Base-by-base conservation (phyloP, 2,329 filamentous ascomycete species). In the Stemphylium vesicarium region DNA sequence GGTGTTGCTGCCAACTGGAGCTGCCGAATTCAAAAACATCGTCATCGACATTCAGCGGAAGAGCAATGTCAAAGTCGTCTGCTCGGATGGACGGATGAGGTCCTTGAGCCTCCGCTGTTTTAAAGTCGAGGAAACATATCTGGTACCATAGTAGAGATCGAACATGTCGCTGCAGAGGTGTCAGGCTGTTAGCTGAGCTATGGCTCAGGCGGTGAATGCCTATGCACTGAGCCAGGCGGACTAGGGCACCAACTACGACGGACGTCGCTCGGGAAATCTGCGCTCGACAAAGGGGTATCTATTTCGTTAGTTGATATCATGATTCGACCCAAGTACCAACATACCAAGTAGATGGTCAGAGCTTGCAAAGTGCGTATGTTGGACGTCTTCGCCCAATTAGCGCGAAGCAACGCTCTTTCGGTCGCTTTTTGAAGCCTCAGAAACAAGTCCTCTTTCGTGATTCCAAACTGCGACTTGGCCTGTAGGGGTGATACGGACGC, bases 41-140 rank as follows among this genome's bases (percentile, higher is more conserved):
- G 50, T 75, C 73, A 46, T 75, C 68, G 3, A 75, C 71, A 33
- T 75, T 75, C 2, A 75, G 57, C 1, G 73, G 73, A 0, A 75
- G 56, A 0, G 73, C 67, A 38, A 75, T 73, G 53, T 75, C 73
- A 42, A 75, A 75, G 41, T 75, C 73, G 46, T 75, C 73, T 0
- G 68, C 56, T 9, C 73, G 71, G 24, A 75, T 75, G 1, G 71
- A 74, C 2, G 73, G 73, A 38, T 75, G 73, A 4, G 72, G 72
- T 1, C 73, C 73, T 58, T 75, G 72, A 10, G 72, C 72, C 60
- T 75, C 73, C 20, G 72, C 73, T 4, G 73, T 74, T 42, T 74
- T 75, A 58, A 75, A 74, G 42, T 75, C 73, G 4, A 75, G 59
- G 53, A 75, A 75, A 42, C 72, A 75, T 6, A 75, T 75, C 32